Base-by-base conservation (phyloP, 148 eudicot genomes). In the Cornus kousa region DNA sequence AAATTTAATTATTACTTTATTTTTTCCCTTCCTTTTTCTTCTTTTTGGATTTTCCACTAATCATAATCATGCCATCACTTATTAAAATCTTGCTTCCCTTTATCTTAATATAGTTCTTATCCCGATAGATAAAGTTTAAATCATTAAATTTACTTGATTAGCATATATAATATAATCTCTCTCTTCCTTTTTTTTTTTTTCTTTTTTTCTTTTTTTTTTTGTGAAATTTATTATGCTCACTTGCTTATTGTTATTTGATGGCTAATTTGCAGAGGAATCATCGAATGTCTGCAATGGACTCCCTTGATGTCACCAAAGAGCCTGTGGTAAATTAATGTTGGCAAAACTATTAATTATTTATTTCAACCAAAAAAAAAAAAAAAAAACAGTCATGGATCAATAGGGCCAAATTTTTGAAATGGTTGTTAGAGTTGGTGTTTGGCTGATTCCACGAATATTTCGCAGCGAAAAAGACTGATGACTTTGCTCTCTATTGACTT, bases 241-340 rank as follows among this genome's bases (percentile, higher is more conserved):
- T 48, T n/a, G 35, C 3, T 33, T 28, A 10, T 16, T 16, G 23
- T 22, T 12, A 32, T 65, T 75, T 57, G 33, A 32, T 70, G 57
- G 7, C 37, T 80, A 72, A 5, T 83, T 80, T 55, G 74, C 77
- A 90, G 91, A 80, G 76, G 35, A 74, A 70, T 67, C 71, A 48
- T 74, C 35, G 65, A 70, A 72, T 81, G 86, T 84, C 83, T 76
- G 72, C 80, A 75, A 78, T 70, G 77, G 82, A 74, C 77, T 78
- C 86, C 1, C 69, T 64, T 32, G 59, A 28, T 37, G 64, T 72
- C 75, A 71, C 74, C 50, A 62, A 70, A 32, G 84, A 74, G 74
- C 55, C 71, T 39, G n/a, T 70, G 59, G n/a, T 50, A 22, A 71
- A 6, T 43, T 43, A 6, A 78, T 19, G 79, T 82, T 68, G 20